A percentile compares a stretch with the other conserved stretches of the same genome.
phyloP scores from a whole-genome alignment of 495 filamentous ascomycete genomes.

The Geoglossum glabrum region DNA sequence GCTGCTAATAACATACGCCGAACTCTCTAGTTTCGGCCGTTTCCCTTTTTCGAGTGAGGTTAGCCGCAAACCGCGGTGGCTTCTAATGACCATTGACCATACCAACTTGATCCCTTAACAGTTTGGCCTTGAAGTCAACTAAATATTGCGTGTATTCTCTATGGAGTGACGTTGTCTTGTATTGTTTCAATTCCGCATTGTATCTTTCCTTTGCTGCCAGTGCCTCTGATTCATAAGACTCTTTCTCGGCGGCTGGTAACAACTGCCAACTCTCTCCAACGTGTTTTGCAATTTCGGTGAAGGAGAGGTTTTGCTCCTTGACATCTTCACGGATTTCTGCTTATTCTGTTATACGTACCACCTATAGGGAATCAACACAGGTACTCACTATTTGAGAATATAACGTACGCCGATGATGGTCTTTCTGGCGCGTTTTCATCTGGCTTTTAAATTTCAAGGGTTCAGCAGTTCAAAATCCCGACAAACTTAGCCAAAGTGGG shows the following conservation, averaged over 20 bases:
- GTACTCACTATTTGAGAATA: slow-evolving; percentile 60
- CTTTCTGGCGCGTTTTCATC: slow-evolving; percentile 62
- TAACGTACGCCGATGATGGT: slow-evolving; percentile 61
- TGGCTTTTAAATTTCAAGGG: slow-evolving; percentile 21
- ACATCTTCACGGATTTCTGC: slow-evolving; percentile 53
- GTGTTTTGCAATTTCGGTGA: slow-evolving; percentile 64
- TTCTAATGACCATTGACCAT: not conserved
- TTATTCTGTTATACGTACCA: not conserved
- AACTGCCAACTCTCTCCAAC: slow-evolving; percentile 67
- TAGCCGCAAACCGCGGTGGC: not conserved
- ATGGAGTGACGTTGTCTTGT: slow-evolving; percentile 49
- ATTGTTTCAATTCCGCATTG: slow-evolving; percentile 40
- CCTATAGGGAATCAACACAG: not conserved
- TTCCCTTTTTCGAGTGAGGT: not conserved
- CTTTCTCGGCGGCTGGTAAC: slow-evolving; percentile 39
- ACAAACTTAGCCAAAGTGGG: not conserved
- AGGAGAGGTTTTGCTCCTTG: slow-evolving; percentile 50
- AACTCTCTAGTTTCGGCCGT: not conserved
- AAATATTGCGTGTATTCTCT: slow-evolving; percentile 44
- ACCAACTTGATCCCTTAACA: not conserved
- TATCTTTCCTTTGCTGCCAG: slow-evolving; percentile 50
- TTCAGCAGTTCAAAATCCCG: not conserved
- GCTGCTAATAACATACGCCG: not conserved
- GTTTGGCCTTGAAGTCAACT: slow-evolving; percentile 48
- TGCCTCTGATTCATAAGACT: slow-evolving; percentile 49